Conservation (phyloP, 176 grass and related monocot genomes). For the Carex littledalei region DNA sequence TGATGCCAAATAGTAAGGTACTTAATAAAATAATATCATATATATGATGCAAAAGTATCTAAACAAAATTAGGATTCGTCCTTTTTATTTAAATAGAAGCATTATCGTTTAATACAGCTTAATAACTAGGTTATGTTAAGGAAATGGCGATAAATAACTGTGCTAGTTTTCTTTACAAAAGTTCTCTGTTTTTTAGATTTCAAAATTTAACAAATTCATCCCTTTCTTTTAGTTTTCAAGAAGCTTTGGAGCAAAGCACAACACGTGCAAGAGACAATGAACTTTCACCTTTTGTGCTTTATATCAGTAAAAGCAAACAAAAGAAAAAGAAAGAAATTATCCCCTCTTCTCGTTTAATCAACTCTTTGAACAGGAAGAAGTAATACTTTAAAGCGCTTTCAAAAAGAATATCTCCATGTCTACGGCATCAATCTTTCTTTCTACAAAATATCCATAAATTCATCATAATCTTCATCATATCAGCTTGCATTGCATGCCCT, state of each 20-base stretch:
- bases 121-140: not conserved
- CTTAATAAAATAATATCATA: not conserved
- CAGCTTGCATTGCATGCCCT: not conserved
- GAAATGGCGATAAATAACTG: not conserved
- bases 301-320: constrained; percentile 24
- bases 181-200: not conserved
- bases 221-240: constrained; percentile 9
- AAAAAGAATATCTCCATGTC: constrained; percentile 1
- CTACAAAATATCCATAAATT: not conserved
- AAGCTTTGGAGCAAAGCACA: constrained; percentile 14
- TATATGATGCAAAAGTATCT: not conserved
- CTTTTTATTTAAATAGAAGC: not conserved
- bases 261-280: constrained; percentile 27
- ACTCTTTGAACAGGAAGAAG: not conserved
- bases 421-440: not conserved
- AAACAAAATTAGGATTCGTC: not conserved
- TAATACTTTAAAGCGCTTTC: constrained; percentile 17
- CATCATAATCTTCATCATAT: not conserved
- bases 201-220: not conserved
- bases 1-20: not conserved
- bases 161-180: not conserved
- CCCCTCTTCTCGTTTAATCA: not conserved
- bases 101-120: not conserved
- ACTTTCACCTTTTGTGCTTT: constrained; percentile 25
- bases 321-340: constrained; percentile 12